A percentile compares a stretch with the other conserved stretches of the same genome.
These are phyloP conservation scores for Talaromyces liani DNA, from an alignment of 495 filamentous ascomycete species.

Conservation along the genomic window DNA sequence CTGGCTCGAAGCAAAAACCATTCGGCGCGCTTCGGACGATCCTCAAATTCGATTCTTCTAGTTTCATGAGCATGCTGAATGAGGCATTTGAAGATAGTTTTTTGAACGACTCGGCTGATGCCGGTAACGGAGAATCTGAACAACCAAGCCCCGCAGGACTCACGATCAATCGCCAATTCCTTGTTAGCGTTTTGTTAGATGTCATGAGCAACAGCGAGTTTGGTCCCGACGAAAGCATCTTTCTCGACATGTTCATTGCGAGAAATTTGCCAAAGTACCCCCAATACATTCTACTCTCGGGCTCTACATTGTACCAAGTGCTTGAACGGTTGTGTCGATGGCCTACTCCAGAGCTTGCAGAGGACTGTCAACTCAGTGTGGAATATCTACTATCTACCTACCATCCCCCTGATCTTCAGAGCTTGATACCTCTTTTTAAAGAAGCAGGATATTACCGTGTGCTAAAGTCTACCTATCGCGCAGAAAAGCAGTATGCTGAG, in stretches of 20 bases:
- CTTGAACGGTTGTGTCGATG: slow-evolving; percentile 78
- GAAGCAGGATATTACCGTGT: slow-evolving; percentile 88
- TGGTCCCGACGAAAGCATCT: slow-evolving; percentile 74
- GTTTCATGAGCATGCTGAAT: slow-evolving; percentile 90
- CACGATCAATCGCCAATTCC: slow-evolving; percentile 76
- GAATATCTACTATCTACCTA: slow-evolving; percentile 94
- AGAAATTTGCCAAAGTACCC: slow-evolving; percentile 94
- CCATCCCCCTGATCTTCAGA: slow-evolving; percentile 72
- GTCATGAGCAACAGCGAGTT: slow-evolving; percentile 74
- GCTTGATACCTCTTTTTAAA: slow-evolving; percentile 67
- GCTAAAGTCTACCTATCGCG: slow-evolving; percentile 77
- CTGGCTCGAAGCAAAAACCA: slow-evolving; percentile 50
- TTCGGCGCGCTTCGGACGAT: slow-evolving; percentile 81
- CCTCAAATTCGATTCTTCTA: slow-evolving; percentile 79
- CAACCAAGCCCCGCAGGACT: slow-evolving; percentile 29
- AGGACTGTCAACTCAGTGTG: slow-evolving; percentile 91
- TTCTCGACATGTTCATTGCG: slow-evolving; percentile 96
- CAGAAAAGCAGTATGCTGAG: slow-evolving; percentile 72
- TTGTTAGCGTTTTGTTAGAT: slow-evolving; percentile 82
- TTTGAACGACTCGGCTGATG: slow-evolving; percentile 59
- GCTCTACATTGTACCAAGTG: slow-evolving; percentile 73
- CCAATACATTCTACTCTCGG: slow-evolving; percentile 86
- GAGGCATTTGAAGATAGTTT: slow-evolving; percentile 96
- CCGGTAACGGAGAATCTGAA: slow-evolving; percentile 51
- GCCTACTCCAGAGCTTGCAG: slow-evolving; percentile 70